Evolutionary conservation across 1,139 yeast species (phyloP), one percentile per base, ranked within the genome.

Genomic region (Zygoascus sp.): DNA sequence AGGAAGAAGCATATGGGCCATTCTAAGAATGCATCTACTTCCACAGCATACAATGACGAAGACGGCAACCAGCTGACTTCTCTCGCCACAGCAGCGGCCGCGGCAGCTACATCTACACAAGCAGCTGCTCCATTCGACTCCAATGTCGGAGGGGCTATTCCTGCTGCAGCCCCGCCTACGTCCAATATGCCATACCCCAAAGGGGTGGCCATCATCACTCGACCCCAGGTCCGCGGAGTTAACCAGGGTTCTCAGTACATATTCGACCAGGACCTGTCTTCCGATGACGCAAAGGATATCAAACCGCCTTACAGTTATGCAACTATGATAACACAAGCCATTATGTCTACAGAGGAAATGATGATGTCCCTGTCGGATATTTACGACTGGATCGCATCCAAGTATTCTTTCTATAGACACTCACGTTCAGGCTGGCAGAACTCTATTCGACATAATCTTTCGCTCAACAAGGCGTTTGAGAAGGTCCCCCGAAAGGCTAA

Each of bases 251-350:
- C 50, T 15, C 61, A 58, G 39, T 58, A 55, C 27, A 35, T 42
- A 15, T 45, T 58, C 21, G 64, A 63, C 42, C 84, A 81, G 63
- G 94, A 84, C 62, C 73, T 89, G 55, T 83, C 95, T n/a, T 76
- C 76, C 53, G 97, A 89, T 61, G 96, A 88, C 53, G 81, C 95
- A 37, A 85, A 83, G 62, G 96, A 90, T 61, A 83, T 89, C 54
- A 92, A 92, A 65, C 99, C 99, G 9, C 98, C 98, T 1, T 92
- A 84, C 63, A 84, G 95, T 21, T 92, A 92, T 64, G 98, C 98
- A 0, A 92, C 97, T 2, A 89, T 92, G 96, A 92, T 92, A 57
- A 88, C 98, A 2, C 97, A 92, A 64, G 97, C 98, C 0, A 92
- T 94, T 32, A 70, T 94, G 57, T 85, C 96, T 2, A 85, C 89